These are phyloP conservation scores for Pistacia integerrima DNA, from an alignment of 345 rosid genomes.

Conservation along the genomic window DNA sequence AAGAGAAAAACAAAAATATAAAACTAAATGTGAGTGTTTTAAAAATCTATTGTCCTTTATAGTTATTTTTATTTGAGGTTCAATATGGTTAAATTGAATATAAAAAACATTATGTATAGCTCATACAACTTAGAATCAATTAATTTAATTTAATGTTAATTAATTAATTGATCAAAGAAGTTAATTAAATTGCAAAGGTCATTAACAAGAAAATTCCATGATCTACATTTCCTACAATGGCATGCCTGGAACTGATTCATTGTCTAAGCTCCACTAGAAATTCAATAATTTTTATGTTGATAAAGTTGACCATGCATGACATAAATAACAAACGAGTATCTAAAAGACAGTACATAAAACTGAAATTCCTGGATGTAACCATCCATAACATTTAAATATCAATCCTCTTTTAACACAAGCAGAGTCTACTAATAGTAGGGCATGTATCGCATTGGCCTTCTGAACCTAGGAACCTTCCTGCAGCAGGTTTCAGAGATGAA, in stretches of 20 bases:
- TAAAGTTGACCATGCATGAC: slow-evolving; percentile 1
- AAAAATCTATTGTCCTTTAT: no score
- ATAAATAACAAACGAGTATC: neutral
- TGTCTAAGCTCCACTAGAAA: neutral
- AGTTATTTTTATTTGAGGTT: no score
- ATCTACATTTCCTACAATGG: neutral
- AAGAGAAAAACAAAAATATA: no score
- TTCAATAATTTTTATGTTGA: neutral
- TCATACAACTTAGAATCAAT: no score
- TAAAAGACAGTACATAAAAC: neutral
- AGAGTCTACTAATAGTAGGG: slow-evolving; percentile 66
- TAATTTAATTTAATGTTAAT: no score
- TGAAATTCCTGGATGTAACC: neutral
- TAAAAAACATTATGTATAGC: no score
- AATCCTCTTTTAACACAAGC: slow-evolving; percentile 4
- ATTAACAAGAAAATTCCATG: neutral
- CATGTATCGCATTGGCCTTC: slow-evolving; percentile 89
- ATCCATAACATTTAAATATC: neutral
- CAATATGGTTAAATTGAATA: no score
- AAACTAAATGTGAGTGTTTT: no score
- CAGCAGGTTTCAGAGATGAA: slow-evolving; percentile 17
- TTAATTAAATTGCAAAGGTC: no score
- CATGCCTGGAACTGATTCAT: neutral
- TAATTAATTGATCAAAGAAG: no score
- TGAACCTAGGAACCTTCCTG: slow-evolving; percentile 92